Evolutionary conservation across 768 basidiomycete species (phyloP).

Genomic region (Wakefieldia striispora): DNA sequence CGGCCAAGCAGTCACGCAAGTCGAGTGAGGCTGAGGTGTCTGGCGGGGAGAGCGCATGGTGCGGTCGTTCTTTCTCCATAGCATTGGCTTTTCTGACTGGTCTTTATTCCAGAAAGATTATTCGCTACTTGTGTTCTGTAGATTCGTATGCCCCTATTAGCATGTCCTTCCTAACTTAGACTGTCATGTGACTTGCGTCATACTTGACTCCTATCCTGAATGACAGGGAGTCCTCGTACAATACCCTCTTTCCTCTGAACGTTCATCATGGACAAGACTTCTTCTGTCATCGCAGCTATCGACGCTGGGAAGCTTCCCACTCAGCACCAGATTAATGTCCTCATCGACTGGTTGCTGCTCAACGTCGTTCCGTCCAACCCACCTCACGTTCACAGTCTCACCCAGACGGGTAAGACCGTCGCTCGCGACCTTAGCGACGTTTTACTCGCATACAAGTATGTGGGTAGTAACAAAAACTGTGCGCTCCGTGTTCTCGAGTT

Average conservation of each 20-base stretch:
- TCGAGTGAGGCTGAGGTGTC: slow-evolving; percentile 24
- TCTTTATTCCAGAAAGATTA: neutral
- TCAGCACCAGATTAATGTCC: slow-evolving; percentile 51
- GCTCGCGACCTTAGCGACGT: slow-evolving; percentile 49
- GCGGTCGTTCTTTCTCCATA: neutral
- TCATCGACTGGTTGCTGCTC: slow-evolving; percentile 55
- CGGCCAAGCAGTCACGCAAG: slow-evolving; percentile 17
- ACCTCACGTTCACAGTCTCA: slow-evolving; percentile 41
- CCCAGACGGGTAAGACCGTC: slow-evolving; percentile 52
- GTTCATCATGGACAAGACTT: slow-evolving; percentile 56
- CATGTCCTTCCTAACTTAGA: slow-evolving; percentile 12
- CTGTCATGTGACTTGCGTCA: slow-evolving; percentile 19
- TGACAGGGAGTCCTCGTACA: slow-evolving; percentile 3
- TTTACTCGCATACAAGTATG: slow-evolving; percentile 55
- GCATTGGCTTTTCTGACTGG: neutral
- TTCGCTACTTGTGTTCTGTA: slow-evolving; percentile 7
- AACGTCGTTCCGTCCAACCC: slow-evolving; percentile 47
- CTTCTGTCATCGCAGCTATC: slow-evolving; percentile 64
- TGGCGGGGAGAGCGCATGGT: slow-evolving; percentile 24
- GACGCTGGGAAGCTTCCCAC: slow-evolving; percentile 70
- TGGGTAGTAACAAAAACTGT: slow-evolving; percentile 61
- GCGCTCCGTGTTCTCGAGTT: neutral
- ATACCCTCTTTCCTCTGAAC: neutral
- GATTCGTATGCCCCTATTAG: neutral
- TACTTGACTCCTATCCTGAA: slow-evolving; percentile 14